Base-by-base conservation (phyloP, 805 yeast genomes). In the Barnettozyma populi region DNA sequence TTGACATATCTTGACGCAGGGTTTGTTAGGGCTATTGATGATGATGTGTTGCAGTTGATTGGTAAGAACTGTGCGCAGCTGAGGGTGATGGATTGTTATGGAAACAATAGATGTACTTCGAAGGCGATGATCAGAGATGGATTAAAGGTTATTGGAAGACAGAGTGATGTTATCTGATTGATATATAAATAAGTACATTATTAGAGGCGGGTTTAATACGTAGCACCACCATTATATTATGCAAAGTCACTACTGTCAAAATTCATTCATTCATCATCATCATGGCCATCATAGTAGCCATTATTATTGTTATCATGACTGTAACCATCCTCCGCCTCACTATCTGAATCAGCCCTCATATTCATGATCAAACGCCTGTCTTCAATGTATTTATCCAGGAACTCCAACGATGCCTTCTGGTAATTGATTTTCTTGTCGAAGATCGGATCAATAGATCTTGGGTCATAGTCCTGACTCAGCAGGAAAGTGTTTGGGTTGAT, bases 11-110 rank as follows among this genome's bases (percentile, higher is more conserved):
- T 87, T 16, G 94, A 92, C 62, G 60, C 82, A 13, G 95, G 97
- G 0, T 92, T 92, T 65, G 86, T 89, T 3, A 71, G 95, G 36
- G 71, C 80, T 19, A 76, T 88, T 11, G 89, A 89, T 60, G 88
- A 92, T 63, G 75, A 72, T 18, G 75, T 80, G 0, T 62, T 90
- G n/a, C 77, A 76, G 23, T 58, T 74, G 25, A 55, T 89, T 19
- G 75, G 85, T 3, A 66, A 73, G 24, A 72, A 76, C 10, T 86
- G 94, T 52, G 76, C 81, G 0, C 77, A 77, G 41, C 65, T 92
- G 48, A 72, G 74, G 41, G 72, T 86, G 14, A 61, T 92, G 47
- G 95, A 88, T 57, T 90, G 88, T 14, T 89, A 83, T 62, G 97
- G 97, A 1, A 73, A 84, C 59, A 86, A 85, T 60, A 69, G 80